These are phyloP conservation scores for Sporothrix luriei DNA, from an alignment of 2,329 filamentous ascomycete species.

Conservation along the genomic window DNA sequence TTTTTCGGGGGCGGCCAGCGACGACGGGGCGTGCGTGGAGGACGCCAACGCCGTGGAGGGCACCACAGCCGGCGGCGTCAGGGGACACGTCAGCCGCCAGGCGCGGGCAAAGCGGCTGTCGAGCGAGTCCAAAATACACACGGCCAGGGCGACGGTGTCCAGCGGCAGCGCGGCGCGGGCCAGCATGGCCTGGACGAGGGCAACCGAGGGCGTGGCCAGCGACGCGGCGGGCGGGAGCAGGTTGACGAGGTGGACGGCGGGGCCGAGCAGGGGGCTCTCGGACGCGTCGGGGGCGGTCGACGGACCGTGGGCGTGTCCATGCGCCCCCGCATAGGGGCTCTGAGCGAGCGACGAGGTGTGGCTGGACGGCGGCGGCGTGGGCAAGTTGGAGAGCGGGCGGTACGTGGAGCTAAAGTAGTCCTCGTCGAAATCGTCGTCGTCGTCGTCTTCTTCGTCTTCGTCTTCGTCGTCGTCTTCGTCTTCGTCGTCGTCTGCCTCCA, in stretches of 20 bases:
- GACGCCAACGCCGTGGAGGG: no score
- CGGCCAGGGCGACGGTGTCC: constrained; percentile 65
- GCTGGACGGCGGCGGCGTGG: constrained; percentile 65
- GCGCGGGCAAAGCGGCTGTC: constrained; percentile 63
- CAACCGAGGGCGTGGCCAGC: constrained; percentile 59
- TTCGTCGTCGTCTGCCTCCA: constrained; percentile 46
- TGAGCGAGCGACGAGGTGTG: constrained; percentile 49
- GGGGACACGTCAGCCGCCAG: constrained; percentile 63
- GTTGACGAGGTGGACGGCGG: constrained; percentile 67
- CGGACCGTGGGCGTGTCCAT: neutral
- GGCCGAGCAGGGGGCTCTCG: constrained; percentile 49
- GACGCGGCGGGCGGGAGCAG: constrained; percentile 66
- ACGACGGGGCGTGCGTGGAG: neutral
- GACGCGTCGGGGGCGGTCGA: neutral
- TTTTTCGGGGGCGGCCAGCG: constrained; percentile 39
- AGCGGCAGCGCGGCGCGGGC: constrained; percentile 60
- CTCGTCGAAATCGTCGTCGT: constrained; percentile 55
- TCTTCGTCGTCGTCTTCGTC: constrained; percentile 37
- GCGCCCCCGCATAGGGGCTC: constrained; percentile 44
- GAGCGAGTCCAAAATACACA: constrained; percentile 67
- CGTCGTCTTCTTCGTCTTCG: constrained; percentile 39
- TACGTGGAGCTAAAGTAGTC: constrained; percentile 63
- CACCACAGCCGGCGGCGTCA: constrained; percentile 38
- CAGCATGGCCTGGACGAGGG: constrained; percentile 63
- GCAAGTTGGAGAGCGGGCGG: constrained; percentile 67